Evolutionary conservation across 805 yeast genomes (phyloP).

Genomic region (Wickerhamomyces chambardii): DNA sequence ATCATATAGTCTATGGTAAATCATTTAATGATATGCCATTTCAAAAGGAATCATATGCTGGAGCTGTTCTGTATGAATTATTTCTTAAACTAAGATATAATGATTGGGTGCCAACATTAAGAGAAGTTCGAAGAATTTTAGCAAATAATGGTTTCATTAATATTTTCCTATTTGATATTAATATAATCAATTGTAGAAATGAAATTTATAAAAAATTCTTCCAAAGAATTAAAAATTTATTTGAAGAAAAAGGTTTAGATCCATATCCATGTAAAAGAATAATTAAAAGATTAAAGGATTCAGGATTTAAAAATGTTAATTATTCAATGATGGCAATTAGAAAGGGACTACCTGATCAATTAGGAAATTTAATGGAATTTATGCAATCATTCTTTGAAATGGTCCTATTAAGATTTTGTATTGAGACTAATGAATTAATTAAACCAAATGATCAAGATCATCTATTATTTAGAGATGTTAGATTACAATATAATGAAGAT

Average conservation of each 20-base stretch:
- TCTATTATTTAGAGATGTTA: conserved; percentile 8
- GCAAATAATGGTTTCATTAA: conserved; percentile 10
- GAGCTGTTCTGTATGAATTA: conserved; percentile 11
- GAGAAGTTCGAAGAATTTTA: conserved; percentile 11
- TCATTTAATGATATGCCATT: conserved; percentile 12
- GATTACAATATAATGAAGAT: conserved; percentile 12
- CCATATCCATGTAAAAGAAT: conserved; percentile 16
- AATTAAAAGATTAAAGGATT: conserved; percentile 8
- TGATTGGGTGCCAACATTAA: conserved; percentile 14
- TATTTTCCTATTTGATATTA: conserved; percentile 13
- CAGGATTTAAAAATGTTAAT: conserved; percentile 12
- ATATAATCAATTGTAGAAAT: conserved; percentile 11
- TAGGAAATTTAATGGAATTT: conserved; percentile 16
- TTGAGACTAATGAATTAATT: background rate
- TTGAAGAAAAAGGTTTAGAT: conserved; percentile 11
- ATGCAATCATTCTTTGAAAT: conserved; percentile 11
- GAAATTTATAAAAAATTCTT: conserved; percentile 7
- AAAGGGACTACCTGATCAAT: conserved; percentile 11
- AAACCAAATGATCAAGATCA: conserved; percentile 7
- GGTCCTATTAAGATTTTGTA: conserved; percentile 3
- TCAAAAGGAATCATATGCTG: conserved; percentile 9
- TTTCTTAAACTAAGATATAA: conserved; percentile 9
- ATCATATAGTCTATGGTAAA: conserved; percentile 12
- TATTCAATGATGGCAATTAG: conserved; percentile 13
- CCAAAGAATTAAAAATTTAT: conserved; percentile 3